Percentiles rank a stretch among this genome's conserved stretches.
Evolutionary conservation across 257 asterid genomes (phyloP).

Genomic region (Gynochthodes officinalis): DNA sequence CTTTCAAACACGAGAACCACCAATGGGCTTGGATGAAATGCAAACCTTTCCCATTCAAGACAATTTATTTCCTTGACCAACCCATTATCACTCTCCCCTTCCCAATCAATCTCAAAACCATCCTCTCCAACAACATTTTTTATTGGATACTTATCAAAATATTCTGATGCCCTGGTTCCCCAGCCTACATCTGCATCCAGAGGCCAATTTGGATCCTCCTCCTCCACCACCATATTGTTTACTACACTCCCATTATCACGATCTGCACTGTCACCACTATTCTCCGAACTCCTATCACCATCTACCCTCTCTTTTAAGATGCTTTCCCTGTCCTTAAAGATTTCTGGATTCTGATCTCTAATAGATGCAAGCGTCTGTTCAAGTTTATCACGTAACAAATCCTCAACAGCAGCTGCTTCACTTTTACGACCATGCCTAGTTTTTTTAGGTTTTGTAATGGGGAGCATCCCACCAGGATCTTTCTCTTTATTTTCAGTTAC

Average conservation of each 20-base stretch:
- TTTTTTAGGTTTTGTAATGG: conserved; percentile 61
- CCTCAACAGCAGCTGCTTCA: conserved; percentile 96
- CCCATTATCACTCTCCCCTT: conserved; percentile 79
- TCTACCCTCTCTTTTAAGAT: conserved; percentile 55
- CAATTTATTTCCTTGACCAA: conserved; percentile 86
- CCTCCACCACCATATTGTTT: conserved; percentile 52
- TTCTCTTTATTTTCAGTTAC: conserved; percentile 28
- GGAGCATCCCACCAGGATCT: conserved; percentile 33
- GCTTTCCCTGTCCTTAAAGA: conserved; percentile 48
- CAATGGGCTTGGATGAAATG: conserved; percentile 94
- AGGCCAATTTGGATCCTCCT: conserved; percentile 95
- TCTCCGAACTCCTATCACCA: conserved; percentile 27
- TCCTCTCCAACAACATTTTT: conserved; percentile 72
- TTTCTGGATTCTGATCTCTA: conserved; percentile 59
- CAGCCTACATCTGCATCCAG: conserved; percentile 93
- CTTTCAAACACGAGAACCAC: conserved; percentile 81
- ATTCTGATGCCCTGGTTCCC: conserved; percentile 95
- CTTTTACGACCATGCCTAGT: conserved; percentile 84
- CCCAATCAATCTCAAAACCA: conserved; percentile 86
- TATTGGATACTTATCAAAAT: conserved; percentile 77
- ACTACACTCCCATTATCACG: conserved; percentile 22
- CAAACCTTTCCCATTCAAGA: conserved; percentile 98
- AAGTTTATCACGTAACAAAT: conserved; percentile 60
- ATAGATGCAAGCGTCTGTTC: conserved; percentile 64
- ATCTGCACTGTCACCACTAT: conserved; percentile 37